phyloP scores from a whole-genome alignment of 176 grass and related monocot species.

The Phoenix roebelenii region DNA sequence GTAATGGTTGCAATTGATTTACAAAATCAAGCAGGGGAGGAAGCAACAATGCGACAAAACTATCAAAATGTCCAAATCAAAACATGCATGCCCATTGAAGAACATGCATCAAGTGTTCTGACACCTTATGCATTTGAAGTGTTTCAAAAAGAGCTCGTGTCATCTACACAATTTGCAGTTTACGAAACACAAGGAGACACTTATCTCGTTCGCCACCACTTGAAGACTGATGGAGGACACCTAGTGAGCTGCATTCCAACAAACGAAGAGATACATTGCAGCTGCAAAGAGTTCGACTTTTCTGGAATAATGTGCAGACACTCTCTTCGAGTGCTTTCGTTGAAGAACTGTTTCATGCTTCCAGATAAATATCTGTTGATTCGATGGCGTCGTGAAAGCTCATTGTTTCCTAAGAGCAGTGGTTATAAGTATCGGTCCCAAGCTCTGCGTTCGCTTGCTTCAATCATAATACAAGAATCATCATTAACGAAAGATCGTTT shows the following conservation, averaged over 20 bases:
- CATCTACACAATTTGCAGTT: conserved; percentile 39
- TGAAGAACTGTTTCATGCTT: conserved; percentile 44
- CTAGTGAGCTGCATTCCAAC: conserved; percentile 21
- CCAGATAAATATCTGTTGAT: conserved; percentile 36
- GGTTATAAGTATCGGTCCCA: conserved; percentile 38
- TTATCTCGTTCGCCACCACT: conserved; percentile 31
- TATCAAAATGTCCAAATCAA: conserved; percentile 34
- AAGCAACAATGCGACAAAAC: conserved; percentile 35
- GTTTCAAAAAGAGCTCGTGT: conserved; percentile 37
- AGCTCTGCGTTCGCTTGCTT: conserved; percentile 39
- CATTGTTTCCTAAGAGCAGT: conserved; percentile 36
- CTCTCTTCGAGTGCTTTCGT: conserved; percentile 28
- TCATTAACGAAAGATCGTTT: conserved; percentile 44
- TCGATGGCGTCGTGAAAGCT: conserved; percentile 36
- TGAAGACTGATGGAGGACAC: conserved; percentile 20
- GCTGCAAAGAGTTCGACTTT: conserved; percentile 41
- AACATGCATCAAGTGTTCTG: conserved; percentile 28
- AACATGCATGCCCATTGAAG: conserved; percentile 49
- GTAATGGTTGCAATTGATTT: conserved; percentile 31
- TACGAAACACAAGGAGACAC: conserved; percentile 32
- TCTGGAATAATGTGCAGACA: conserved; percentile 43
- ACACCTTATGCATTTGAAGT: conserved; percentile 35
- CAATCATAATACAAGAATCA: conserved; percentile 48
- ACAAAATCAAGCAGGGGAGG: conserved; percentile 43
- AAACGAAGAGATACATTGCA: conserved; percentile 28